Conservation (phyloP, 495 filamentous ascomycete species). For the Pseudomonodictys pantanalensis region DNA sequence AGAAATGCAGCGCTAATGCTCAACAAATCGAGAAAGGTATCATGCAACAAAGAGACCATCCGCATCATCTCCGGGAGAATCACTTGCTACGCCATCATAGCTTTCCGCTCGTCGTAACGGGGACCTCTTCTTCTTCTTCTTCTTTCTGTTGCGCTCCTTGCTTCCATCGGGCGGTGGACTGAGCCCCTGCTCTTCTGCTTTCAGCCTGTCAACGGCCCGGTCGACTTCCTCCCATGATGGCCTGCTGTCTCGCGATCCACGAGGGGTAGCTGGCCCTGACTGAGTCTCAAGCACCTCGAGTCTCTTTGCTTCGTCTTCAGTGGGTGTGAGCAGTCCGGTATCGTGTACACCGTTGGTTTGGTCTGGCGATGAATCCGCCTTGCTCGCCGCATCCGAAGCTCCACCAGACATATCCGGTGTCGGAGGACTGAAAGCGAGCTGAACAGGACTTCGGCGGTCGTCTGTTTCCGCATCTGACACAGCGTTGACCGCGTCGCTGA, state of each 20-base stretch:
- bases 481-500: constrained; percentile 35
- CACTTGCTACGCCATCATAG: constrained; percentile 11
- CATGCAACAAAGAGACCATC: constrained; percentile 11
- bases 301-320: constrained; percentile 10
- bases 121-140: constrained; percentile 16
- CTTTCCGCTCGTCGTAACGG: constrained; percentile 20
- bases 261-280: constrained; percentile 37
- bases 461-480: constrained; percentile 47
- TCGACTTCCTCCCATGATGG: constrained; percentile 32
- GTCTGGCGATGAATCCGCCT: constrained; percentile 2
- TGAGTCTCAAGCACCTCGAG: constrained; percentile 29
- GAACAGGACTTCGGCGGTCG: constrained; percentile 40
- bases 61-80: constrained; percentile 17
- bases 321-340: constrained; percentile 32
- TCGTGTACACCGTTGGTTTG: background rate
- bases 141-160: background rate
- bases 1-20: too few species aligned
- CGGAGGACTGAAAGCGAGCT: constrained; percentile 48
- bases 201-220: constrained; percentile 22
- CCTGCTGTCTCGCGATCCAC: constrained; percentile 30
- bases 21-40: too few species aligned
- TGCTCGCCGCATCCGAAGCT: background rate
- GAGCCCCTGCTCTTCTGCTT: constrained; percentile 17
- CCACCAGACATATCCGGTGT: constrained; percentile 39
- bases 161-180: background rate